These are phyloP conservation scores for Alternaria sp. DNA, from an alignment of 2,329 filamentous ascomycete genomes.

Conservation along the genomic window DNA sequence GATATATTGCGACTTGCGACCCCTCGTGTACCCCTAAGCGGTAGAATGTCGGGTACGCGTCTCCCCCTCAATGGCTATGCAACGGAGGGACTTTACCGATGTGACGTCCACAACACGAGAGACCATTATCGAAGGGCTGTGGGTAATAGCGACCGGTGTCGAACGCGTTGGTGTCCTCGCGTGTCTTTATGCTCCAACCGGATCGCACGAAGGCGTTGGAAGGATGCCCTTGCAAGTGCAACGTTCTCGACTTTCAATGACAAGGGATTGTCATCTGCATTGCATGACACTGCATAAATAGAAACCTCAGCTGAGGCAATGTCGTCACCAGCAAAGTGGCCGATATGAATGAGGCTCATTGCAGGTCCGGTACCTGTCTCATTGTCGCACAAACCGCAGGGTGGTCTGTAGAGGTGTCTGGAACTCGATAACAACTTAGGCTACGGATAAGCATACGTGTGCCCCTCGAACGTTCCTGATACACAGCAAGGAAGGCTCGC, in stretches of 20 bases:
- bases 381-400: constrained; percentile 22
- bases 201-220: constrained; percentile 19
- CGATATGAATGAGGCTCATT: constrained; percentile 22
- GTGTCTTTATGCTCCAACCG: constrained; percentile 28
- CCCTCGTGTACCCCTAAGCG: constrained; percentile 7
- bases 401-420: constrained; percentile 8
- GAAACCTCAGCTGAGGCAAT: constrained; percentile 23
- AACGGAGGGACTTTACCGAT: constrained; percentile 20
- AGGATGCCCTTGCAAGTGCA: constrained; percentile 20
- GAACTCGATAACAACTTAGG: constrained; percentile 13
- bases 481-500: constrained; percentile 27
- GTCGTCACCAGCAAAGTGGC: constrained; percentile 24
- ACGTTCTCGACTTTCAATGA: constrained; percentile 28
- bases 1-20: neutral
- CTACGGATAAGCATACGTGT: constrained; percentile 3
- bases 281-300: constrained; percentile 29
- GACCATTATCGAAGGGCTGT: constrained; percentile 1
- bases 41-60: constrained; percentile 32
- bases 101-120: constrained; percentile 14
- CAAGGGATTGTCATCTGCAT: constrained; percentile 19
- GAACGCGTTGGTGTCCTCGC: constrained; percentile 16
- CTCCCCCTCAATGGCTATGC: constrained; percentile 36
- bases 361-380: constrained; percentile 17
- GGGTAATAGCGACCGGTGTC: constrained; percentile 12
- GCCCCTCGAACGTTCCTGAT: constrained; percentile 18